Base-by-base conservation (phyloP, 208 protist genomes). In the Leishmania lainsoni region DNA sequence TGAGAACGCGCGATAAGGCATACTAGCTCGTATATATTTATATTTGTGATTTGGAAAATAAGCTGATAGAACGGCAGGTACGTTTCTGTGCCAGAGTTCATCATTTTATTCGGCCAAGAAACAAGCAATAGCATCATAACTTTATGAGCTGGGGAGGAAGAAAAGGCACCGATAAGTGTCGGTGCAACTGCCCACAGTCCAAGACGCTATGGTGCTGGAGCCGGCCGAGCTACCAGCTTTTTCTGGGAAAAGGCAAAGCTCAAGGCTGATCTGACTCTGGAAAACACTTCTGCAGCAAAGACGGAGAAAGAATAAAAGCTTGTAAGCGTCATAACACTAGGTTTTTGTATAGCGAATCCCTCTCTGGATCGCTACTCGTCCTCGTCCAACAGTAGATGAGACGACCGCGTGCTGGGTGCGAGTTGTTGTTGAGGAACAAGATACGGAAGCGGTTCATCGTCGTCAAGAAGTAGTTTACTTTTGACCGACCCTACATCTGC, bases 301-400 rank as follows among this genome's bases (percentile, higher is more conserved):
- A 73, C 1, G 9, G 26, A 29, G 8, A 20, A 26, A n/a, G 12
- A 22, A 49, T 5, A 16, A 32, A 73, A 49, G 22, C 6, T 20
- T 54, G 22, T 1, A 12, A 54, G 42, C 10, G 14, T 0, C 12
- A 26, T 12, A 14, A 12, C 20, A 29, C 22, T 26, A 52, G 5
- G 12, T 3, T 35, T 73, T 49, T 29, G 3, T 10, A 22, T 9
- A 32, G 20, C 3, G 8, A 52, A 2, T 35, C 3, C 3, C 10
- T 1, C 20, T 12, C 8, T 73, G 22, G 6, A 26, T n/a, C 56
- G 48, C 59, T 56, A 80, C 17, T 84, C 63, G 29, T 80, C 80
- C 16, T 84, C 80, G 20, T 84, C 80, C n/a, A 84, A 76, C 5
- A 84, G 54, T 6, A 84, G 2, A 5, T 69, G 80, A 16, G 80